Evolutionary conservation across 768 basidiomycete genomes (phyloP).

Genomic region (Amyloporia xantha): DNA sequence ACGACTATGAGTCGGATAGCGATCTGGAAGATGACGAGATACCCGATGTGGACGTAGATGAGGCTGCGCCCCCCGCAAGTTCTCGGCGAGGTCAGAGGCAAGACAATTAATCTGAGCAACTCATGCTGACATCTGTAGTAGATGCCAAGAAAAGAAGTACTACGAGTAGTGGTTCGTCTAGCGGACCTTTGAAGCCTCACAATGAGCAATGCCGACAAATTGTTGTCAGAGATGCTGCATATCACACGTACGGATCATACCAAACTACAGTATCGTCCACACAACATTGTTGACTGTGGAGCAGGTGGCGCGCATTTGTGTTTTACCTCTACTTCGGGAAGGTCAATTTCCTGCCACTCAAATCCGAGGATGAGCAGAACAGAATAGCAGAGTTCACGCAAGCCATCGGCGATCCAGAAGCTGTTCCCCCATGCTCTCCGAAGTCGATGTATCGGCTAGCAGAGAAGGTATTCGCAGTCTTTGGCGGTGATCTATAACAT

Average conservation of each 20-base stretch:
- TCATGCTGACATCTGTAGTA: background rate
- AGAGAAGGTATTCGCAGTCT: slow-evolving; percentile 8
- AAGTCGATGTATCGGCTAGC: slow-evolving; percentile 21
- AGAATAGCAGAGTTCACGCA: slow-evolving; percentile 1
- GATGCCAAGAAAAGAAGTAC: background rate
- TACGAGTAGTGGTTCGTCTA: background rate
- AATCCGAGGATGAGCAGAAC: slow-evolving; percentile 10
- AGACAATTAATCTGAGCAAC: background rate
- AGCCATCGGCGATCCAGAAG: background rate
- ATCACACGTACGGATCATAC: slow-evolving; percentile 12
- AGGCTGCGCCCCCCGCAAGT: background rate
- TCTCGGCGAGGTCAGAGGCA: background rate
- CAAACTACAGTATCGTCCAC: background rate
- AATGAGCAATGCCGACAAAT: slow-evolving; percentile 5
- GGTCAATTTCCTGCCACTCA: slow-evolving; percentile 27
- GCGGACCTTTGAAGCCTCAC: background rate
- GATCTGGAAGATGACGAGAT: slow-evolving; percentile 17
- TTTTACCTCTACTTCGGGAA: slow-evolving; percentile 34
- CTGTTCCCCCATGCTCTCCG: slow-evolving; percentile 14
- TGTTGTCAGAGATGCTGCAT: slow-evolving; percentile 13
- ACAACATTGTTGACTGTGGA: slow-evolving; percentile 1
- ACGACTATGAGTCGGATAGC: slow-evolving; percentile 20
- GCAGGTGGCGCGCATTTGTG: slow-evolving; percentile 33
- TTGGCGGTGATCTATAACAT: background rate
- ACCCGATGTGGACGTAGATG: background rate